Base-by-base conservation (phyloP, 2,329 filamentous ascomycete species). In the Ophiostoma triangulosporum region DNA sequence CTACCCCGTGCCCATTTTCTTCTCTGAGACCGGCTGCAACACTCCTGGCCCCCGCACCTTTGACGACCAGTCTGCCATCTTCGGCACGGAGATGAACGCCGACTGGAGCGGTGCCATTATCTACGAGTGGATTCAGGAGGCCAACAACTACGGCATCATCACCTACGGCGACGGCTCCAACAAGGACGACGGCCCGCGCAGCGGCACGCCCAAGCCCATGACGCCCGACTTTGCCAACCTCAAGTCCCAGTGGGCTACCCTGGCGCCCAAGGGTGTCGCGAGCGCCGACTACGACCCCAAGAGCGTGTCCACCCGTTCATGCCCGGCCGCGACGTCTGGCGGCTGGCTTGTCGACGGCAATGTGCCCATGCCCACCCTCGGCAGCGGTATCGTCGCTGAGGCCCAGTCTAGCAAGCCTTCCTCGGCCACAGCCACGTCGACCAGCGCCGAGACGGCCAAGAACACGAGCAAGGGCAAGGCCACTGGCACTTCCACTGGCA, bases 101-200 rank as follows among this genome's bases (percentile, higher is more conserved):
- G 76, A 76, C 61, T 81, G 69, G 80, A 89, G 85, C 51, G 88
- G 88, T 53, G 76, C 86, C 52, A 89, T 95, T 58, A 75, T 94
- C 59, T 94, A 95, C 68, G 88, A 95, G 65, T 95, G 88, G 88
- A 88, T 94, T 58, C 71, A 91, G 64, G 88, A 94, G 67, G 72
- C 77, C 50, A 94, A 95, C 67, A 68, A 87, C 62, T 95, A 94
- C 66, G 88, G 88, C 36, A 73, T 95, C 33, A 77, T 94, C 61
- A 81, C 76, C 20, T 95, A 95, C 64, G 86, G 84, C 1, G 73
- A 74, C 22, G 66, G 73, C 8, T 71, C 72, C 6, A 70, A 67
- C n/a, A 72, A 73, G 1, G 86, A 80, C 60, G 84, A 86, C 32
- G 89, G 76, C 66, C 76, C 78, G 0, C 78, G 85, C 59, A 77